Evolutionary conservation across 2,329 filamentous ascomycete genomes (phyloP).

Genomic region (Sporothrix pallida): DNA sequence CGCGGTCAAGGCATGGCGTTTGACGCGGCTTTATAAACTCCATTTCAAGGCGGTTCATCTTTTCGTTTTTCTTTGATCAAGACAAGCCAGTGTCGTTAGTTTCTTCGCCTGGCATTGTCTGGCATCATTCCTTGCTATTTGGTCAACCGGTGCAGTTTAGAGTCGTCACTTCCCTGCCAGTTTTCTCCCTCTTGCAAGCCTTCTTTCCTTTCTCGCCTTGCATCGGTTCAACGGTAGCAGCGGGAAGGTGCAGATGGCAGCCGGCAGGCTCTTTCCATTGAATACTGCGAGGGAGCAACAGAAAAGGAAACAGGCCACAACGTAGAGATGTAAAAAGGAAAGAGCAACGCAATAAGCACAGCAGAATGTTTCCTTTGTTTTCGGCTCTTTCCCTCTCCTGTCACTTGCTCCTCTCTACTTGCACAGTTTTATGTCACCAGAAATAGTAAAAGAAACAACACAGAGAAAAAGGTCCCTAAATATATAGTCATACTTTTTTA

Average conservation of each 20-base stretch:
- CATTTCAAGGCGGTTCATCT: too few relatives aligned
- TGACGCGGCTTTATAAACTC: background rate
- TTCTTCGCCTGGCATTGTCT: background rate
- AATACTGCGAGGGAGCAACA: background rate
- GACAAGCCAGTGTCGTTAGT: background rate
- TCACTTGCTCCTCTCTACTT: background rate
- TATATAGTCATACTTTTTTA: constrained; percentile 24
- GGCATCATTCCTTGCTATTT: background rate
- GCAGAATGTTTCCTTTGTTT: background rate
- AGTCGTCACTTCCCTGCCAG: background rate
- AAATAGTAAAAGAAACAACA: too few relatives aligned
- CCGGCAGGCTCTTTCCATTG: background rate
- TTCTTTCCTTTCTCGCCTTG: constrained; percentile 20
- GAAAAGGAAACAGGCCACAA: background rate
- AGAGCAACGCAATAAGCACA: background rate
- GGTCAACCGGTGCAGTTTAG: background rate
- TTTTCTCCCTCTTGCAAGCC: too few relatives aligned
- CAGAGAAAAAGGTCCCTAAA: constrained; percentile 4
- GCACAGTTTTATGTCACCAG: too few relatives aligned
- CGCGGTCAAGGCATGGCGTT: background rate
- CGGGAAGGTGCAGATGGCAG: constrained; percentile 13
- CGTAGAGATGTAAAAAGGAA: background rate
- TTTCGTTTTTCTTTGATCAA: background rate
- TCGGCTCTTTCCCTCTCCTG: constrained; percentile 1
- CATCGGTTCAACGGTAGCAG: constrained; percentile 27